Percentiles rank a stretch among this genome's conserved stretches.
Evolutionary conservation across 2,329 filamentous ascomycete genomes (phyloP).

Genomic region (Xylaria hypoxylon): DNA sequence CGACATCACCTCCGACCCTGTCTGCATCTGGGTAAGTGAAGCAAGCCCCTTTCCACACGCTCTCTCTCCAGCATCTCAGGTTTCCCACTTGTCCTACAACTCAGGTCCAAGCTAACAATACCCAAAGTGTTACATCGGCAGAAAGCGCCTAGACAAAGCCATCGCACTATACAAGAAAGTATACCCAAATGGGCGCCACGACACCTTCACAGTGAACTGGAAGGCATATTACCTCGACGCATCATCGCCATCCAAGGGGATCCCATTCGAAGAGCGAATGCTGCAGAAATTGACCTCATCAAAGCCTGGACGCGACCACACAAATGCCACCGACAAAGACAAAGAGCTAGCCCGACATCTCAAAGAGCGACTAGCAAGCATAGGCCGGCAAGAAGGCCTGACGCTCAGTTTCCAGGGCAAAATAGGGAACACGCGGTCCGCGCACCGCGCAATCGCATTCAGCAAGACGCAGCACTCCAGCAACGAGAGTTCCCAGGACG

Average conservation of each 20-base stretch:
- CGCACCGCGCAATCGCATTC: constrained; percentile 43
- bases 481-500: no score
- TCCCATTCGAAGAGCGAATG: constrained; percentile 35
- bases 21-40: constrained; percentile 33
- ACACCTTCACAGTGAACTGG: constrained; percentile 53
- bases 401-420: constrained; percentile 20
- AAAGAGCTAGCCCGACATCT: neutral
- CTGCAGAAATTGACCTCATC: constrained; percentile 41
- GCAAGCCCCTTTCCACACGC: neutral
- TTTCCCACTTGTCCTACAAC: no score
- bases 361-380: constrained; percentile 11
- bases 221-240: constrained; percentile 55
- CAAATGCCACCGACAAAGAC: neutral
- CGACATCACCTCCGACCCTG: constrained; percentile 30
- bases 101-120: no score
- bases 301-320: constrained; percentile 39
- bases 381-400: constrained; percentile 28
- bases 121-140: constrained; percentile 57
- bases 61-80: no score
- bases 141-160: constrained; percentile 53
- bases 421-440: constrained; percentile 34
- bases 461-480: constrained; percentile 16
- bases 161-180: constrained; percentile 55
- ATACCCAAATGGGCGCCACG: constrained; percentile 53
- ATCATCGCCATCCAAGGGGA: constrained; percentile 40